Conservation (phyloP, 176 grass and related monocot genomes). For the Aegilops sharonensis region DNA sequence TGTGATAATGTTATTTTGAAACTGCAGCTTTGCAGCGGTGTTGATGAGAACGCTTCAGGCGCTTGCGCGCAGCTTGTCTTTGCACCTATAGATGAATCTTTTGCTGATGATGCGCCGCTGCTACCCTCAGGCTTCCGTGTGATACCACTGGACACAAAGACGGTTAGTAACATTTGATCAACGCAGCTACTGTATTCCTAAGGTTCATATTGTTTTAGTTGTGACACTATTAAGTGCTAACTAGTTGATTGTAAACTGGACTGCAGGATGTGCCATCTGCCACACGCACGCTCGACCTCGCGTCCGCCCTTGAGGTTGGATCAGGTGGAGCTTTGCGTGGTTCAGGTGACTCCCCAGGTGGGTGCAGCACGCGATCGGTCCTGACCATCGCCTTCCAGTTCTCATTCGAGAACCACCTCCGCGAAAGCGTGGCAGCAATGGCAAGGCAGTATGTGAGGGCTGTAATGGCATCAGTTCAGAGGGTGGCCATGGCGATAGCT, state of each 20-base stretch:
- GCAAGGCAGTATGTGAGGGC: constrained; percentile 72
- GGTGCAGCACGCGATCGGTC: constrained; percentile 52
- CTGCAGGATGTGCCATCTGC: constrained; percentile 47
- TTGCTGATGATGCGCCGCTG: constrained; percentile 84
- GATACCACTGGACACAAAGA: constrained; percentile 75
- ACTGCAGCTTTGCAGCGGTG: constrained; percentile 72
- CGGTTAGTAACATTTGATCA: constrained; percentile 34
- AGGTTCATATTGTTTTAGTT: not conserved
- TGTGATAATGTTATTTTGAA: not conserved
- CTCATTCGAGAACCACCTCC: constrained; percentile 77
- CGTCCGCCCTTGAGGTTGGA: constrained; percentile 79
- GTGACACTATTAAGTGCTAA: not conserved
- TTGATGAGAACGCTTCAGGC: constrained; percentile 78
- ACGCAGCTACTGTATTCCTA: not conserved
- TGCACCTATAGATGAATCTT: constrained; percentile 94
- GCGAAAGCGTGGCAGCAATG: constrained; percentile 82
- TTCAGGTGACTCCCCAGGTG: not conserved
- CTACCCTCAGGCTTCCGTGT: constrained; percentile 92
- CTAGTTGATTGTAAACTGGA: not conserved
- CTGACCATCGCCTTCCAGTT: constrained; percentile 96
- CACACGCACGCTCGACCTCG: constrained; percentile 84
- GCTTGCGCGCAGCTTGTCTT: constrained; percentile 89
- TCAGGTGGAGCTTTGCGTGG: constrained; percentile 38
- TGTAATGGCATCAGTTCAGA: constrained; percentile 85
- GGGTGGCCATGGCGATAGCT: constrained; percentile 87